Conservation (phyloP, 78 protist genomes). For the Dictyostelium citrinum region DNA sequence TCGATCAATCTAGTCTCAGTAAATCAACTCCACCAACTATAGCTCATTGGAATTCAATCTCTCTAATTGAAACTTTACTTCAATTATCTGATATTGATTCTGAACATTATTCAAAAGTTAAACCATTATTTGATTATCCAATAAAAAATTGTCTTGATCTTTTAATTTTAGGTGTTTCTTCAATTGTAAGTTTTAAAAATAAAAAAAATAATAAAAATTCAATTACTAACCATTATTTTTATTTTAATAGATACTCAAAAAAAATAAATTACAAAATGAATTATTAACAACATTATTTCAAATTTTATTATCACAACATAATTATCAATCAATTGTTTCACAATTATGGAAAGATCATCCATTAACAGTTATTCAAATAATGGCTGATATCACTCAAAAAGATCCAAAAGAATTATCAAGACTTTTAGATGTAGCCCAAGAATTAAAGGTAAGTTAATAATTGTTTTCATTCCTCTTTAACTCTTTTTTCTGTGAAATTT, state of each 20-base stretch:
- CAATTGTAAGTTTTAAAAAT: constrained; percentile 24
- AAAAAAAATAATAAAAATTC: background rate
- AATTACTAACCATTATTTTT: background rate
- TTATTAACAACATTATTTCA: constrained; percentile 42
- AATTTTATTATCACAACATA: constrained; percentile 30
- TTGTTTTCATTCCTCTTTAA: background rate
- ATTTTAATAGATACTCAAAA: background rate
- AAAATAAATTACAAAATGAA: constrained; percentile 47
- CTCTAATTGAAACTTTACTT: constrained; percentile 72
- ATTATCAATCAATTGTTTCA: constrained; percentile 32
- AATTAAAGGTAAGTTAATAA: constrained; percentile 5
- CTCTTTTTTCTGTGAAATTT: background rate
- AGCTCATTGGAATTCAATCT: constrained; percentile 75
- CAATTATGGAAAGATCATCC: constrained; percentile 79
- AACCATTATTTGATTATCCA: constrained; percentile 72
- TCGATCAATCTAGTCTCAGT: constrained; percentile 22
- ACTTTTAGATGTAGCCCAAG: constrained; percentile 86
- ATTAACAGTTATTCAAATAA: constrained; percentile 69
- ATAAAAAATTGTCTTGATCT: constrained; percentile 81
- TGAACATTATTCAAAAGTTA: constrained; percentile 39
- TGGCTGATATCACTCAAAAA: constrained; percentile 66
- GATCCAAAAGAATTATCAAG: constrained; percentile 77
- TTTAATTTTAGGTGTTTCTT: constrained; percentile 57
- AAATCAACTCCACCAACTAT: constrained; percentile 38
- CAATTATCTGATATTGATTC: constrained; percentile 49